A percentile compares a stretch with the other conserved stretches of the same genome.
Evolutionary conservation across 495 filamentous ascomycete genomes (phyloP).

Genomic region (Cenococcum geophilum): DNA sequence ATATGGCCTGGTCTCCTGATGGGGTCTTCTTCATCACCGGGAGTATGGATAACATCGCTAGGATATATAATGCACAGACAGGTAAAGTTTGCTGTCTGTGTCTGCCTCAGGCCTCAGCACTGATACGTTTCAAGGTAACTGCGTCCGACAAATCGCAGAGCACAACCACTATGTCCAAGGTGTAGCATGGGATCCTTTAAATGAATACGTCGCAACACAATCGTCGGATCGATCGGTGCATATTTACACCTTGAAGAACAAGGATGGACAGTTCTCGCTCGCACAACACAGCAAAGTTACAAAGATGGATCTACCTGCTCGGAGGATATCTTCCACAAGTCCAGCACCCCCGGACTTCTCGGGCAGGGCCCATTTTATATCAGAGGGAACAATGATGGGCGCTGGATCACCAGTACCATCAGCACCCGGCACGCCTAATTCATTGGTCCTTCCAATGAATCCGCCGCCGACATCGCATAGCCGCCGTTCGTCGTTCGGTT

Average conservation of each 20-base stretch:
- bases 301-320: slow-evolving; percentile 86
- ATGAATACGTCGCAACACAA: slow-evolving; percentile 97
- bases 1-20: slow-evolving; percentile 97
- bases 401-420: slow-evolving; percentile 82
- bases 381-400: slow-evolving; percentile 50
- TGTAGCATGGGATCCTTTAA: slow-evolving; percentile 96
- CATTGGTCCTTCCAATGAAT: slow-evolving; percentile 90
- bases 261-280: slow-evolving; percentile 93
- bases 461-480: slow-evolving; percentile 89
- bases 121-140: slow-evolving; percentile 55
- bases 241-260: slow-evolving; percentile 91
- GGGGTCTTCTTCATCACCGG: slow-evolving; percentile 94
- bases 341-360: slow-evolving; percentile 80
- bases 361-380: slow-evolving; percentile 51
- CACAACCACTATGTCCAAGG: slow-evolving; percentile 99
- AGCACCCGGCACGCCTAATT: slow-evolving; percentile 89
- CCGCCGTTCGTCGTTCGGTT: slow-evolving; percentile 89
- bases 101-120: slow-evolving; percentile 1
- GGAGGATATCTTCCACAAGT: slow-evolving; percentile 85
- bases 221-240: slow-evolving; percentile 97
- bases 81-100: slow-evolving; percentile 48
- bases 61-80: slow-evolving; percentile 92
- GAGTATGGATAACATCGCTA: slow-evolving; percentile 97
- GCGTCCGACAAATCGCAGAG: slow-evolving; percentile 94
- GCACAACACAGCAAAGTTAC: slow-evolving; percentile 64